Evolutionary conservation across 192 early-diverging fungal genomes (phyloP), one percentile per base, ranked within the genome.

Genomic region (Phlyctochytrium arcticum): DNA sequence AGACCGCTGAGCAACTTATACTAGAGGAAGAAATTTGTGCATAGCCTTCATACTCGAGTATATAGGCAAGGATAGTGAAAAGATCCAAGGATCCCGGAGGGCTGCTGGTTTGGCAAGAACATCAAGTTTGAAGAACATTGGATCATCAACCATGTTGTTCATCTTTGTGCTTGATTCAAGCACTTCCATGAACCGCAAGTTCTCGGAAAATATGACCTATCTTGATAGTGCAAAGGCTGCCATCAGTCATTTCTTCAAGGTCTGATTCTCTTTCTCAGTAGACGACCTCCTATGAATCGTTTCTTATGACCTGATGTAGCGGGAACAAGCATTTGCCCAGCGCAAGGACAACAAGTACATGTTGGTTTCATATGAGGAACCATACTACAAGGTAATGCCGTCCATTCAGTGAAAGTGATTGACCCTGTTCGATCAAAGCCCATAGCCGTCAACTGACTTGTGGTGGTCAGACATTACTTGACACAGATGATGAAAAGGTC

Each of bases 121-220:
- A n/a, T n/a, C n/a, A n/a, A n/a, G n/a, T n/a, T n/a, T n/a, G n/a
- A n/a, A n/a, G n/a, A n/a, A n/a, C n/a, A n/a, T 19, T 44, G 39
- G 39, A 66, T 57, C 19, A 12, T 63, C 50, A 30, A n/a, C 26
- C 44, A 79, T 79, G 77, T 65, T 79, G 29, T 79, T 73, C 58
- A 77, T 86, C 2, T 92, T 92, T 73, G 65, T 92, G n/a, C 71
- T 92, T 15, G 91, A 92, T 76, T 91, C 86, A 5, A 88, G 86
- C 66, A 89, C 81, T 62, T 91, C 89, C 12, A 92, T 92, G 91
- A 90, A 88, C 75, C 65, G 76, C 59, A 60, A 72, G 55, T 86
- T 87, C 62, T 70, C 79, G 48, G 69, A 75, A 36, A 77, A 79
- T 48, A 69, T 87, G 63, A 75, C 81, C 6, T 85, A 82, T 44